Percentiles rank a stretch among this genome's conserved stretches.
These are phyloP conservation scores for Suhomyces maxii DNA, from an alignment of 1,139 yeast species.

Conservation along the genomic window DNA sequence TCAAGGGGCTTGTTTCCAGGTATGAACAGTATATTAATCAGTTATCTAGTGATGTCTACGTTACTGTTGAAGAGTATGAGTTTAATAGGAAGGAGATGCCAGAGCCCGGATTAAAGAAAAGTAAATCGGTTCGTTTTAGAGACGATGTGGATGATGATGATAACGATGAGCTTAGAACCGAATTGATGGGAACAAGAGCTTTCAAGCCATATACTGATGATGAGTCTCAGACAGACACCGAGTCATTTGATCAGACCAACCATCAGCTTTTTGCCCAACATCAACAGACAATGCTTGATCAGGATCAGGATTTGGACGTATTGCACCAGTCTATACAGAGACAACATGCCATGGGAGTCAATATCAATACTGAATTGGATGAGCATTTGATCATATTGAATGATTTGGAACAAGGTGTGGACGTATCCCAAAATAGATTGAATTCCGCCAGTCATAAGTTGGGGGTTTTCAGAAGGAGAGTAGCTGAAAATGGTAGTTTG, in stretches of 20 bases:
- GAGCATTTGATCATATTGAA: constrained; percentile 67
- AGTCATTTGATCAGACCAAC: constrained; percentile 37
- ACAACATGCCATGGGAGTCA: constrained; percentile 65
- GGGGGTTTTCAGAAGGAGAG: constrained; percentile 52
- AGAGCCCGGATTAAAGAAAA: constrained; percentile 4
- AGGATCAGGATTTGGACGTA: constrained; percentile 60
- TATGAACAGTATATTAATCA: constrained; percentile 25
- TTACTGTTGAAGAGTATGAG: constrained; percentile 39
- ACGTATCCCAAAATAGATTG: constrained; percentile 51
- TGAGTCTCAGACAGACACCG: constrained; percentile 16
- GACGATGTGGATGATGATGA: constrained; percentile 35
- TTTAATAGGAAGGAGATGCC: constrained; percentile 17
- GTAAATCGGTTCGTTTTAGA: constrained; percentile 56
- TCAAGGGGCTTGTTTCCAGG: constrained; percentile 7
- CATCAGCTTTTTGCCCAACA: constrained; percentile 64
- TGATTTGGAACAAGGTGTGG: constrained; percentile 71
- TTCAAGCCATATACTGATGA: constrained; percentile 18
- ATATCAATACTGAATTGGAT: constrained; percentile 65
- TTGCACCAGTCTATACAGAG: constrained; percentile 62
- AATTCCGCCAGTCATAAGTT: constrained; percentile 57
- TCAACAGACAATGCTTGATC: constrained; percentile 61
- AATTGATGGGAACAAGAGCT: constrained; percentile 19
- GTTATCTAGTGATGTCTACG: constrained; percentile 28
- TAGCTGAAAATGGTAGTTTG: constrained; percentile 71
- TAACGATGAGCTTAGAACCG: constrained; percentile 19